Evolutionary conservation across 129 eudicot species (phyloP).

Genomic region (Chrysanthemum makinoi): DNA sequence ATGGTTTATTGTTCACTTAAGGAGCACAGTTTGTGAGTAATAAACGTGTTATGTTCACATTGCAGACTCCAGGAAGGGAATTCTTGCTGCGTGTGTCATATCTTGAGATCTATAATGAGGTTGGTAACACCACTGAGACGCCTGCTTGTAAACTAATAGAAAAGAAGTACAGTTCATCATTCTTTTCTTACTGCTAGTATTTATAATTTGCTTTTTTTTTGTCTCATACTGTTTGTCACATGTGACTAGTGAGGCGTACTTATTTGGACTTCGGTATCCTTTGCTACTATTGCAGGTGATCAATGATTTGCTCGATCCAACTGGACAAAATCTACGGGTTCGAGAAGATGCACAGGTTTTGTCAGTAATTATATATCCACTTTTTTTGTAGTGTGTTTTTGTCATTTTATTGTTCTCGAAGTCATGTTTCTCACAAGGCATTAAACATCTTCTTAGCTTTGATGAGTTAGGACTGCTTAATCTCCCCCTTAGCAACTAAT

Average conservation of each 20-base stretch:
- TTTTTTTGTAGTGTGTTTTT: conserved; percentile 7
- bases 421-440: not conserved
- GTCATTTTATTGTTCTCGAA: not conserved
- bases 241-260: conserved; percentile 18
- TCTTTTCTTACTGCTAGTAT: conserved; percentile 18
- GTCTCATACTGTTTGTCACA: not conserved
- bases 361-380: conserved; percentile 19
- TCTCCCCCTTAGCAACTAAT: conserved; percentile 2
- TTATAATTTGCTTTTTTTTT: not conserved
- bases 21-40: conserved; percentile 21
- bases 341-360: conserved; percentile 99
- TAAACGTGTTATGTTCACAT: conserved; percentile 24
- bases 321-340: conserved; percentile 96
- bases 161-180: not conserved
- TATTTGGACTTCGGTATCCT: conserved; percentile 6
- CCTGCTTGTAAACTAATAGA: conserved; percentile 13
- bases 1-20: conserved; percentile 1
- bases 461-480: not conserved
- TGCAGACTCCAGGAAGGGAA: conserved; percentile 98
- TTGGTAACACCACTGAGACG: conserved; percentile 29
- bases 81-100: conserved; percentile 94
- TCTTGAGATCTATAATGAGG: conserved; percentile 98
- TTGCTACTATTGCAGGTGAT: conserved; percentile 63
- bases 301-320: conserved; percentile 98
- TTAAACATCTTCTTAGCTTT: too few species aligned